Percentiles rank a stretch among this genome's conserved stretches.
Conservation (phyloP, 495 filamentous ascomycete genomes). For the Neurospora sp. region DNA sequence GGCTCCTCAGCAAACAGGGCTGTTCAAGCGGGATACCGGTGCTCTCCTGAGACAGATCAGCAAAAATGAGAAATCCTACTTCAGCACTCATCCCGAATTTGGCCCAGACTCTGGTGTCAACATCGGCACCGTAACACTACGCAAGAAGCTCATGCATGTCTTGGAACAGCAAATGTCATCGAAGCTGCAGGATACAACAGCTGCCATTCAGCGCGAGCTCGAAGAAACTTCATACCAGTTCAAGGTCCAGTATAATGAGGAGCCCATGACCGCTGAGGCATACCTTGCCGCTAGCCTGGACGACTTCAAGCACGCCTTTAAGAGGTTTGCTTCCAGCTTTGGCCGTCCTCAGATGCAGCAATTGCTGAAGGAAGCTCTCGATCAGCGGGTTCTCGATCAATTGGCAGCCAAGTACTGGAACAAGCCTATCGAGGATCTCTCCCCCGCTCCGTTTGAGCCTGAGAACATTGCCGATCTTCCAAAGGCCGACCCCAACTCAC, state of each 20-base stretch:
- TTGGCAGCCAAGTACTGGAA: conserved; percentile 96
- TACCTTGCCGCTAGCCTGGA: conserved; percentile 93
- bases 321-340: conserved; percentile 81
- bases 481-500: conserved; percentile 70
- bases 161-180: conserved; percentile 95
- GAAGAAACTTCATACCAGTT: conserved; percentile 98
- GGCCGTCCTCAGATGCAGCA: conserved; percentile 81
- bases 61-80: conserved; percentile 82
- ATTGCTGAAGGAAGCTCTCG: conserved; percentile 82
- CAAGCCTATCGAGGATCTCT: conserved; percentile 74
- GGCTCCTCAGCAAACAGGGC: conserved; percentile 53
- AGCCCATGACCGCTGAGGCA: conserved; percentile 86
- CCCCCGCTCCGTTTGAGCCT: conserved; percentile 48
- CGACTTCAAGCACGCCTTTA: conserved; percentile 96
- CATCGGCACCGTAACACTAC: conserved; percentile 75
- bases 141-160: conserved; percentile 94
- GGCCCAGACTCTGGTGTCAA: conserved; percentile 58
- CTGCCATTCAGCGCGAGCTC: conserved; percentile 88
- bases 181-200: conserved; percentile 74
- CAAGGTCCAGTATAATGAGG: conserved; percentile 99
- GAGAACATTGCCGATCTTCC: conserved; percentile 69
- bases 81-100: conserved; percentile 80
- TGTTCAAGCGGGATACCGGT: conserved; percentile 76
- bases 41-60: conserved; percentile 75
- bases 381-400: conserved; percentile 92